Evolutionary conservation across 108 stramenopile species (phyloP).

Genomic region (Conticribra weissflogii): DNA sequence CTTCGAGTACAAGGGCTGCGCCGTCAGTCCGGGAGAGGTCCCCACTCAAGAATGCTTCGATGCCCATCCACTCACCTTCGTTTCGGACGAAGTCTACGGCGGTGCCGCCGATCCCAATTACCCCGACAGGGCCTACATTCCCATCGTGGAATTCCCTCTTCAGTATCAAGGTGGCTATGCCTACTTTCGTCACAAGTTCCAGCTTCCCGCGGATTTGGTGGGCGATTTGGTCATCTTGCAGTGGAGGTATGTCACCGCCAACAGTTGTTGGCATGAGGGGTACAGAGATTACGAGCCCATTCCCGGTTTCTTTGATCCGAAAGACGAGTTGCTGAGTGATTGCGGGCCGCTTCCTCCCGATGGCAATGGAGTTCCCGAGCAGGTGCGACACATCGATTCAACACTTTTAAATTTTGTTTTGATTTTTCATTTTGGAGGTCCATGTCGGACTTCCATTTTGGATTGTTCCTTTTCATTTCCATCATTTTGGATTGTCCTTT

Average conservation of each 20-base stretch:
- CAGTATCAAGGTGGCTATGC: not conserved
- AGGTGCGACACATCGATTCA: slow-evolving; percentile 27
- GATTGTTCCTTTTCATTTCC: too few species aligned
- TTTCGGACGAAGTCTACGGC: slow-evolving; percentile 41
- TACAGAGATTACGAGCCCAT: slow-evolving; percentile 18
- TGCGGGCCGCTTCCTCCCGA: slow-evolving; percentile 27
- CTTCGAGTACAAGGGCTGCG: slow-evolving; percentile 51
- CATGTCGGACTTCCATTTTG: too few species aligned
- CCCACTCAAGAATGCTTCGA: slow-evolving; percentile 61
- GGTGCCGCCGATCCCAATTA: slow-evolving; percentile 41
- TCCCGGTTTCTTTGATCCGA: slow-evolving; percentile 1
- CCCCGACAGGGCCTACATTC: slow-evolving; percentile 56
- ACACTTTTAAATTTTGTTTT: too few species aligned
- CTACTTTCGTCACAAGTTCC: slow-evolving; percentile 2
- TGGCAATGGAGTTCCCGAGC: slow-evolving; percentile 35
- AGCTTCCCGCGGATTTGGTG: slow-evolving; percentile 14
- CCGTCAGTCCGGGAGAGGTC: slow-evolving; percentile 22
- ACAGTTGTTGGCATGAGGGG: slow-evolving; percentile 31
- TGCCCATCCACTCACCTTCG: slow-evolving; percentile 37
- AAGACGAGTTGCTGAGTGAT: not conserved
- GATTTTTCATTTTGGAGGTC: too few species aligned
- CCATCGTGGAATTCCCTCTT: not conserved
- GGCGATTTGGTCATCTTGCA: slow-evolving; percentile 64
- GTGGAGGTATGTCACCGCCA: slow-evolving; percentile 75
- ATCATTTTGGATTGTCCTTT: too few species aligned